Conservation (phyloP, 257 asterid genomes). For the Dorcoceras hygrometricum region DNA sequence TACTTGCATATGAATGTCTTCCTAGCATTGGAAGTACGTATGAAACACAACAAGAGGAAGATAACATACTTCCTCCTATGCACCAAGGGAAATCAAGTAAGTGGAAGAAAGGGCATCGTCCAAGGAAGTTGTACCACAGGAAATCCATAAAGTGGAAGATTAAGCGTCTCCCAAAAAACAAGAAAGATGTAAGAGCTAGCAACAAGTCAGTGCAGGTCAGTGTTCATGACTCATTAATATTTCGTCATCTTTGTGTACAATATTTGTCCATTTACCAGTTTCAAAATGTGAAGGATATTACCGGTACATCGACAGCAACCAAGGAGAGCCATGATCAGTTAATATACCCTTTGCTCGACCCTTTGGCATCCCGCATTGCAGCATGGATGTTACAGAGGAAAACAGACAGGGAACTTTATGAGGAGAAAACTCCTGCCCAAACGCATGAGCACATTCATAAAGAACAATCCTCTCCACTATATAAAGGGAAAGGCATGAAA, state of each 20-base stretch:
- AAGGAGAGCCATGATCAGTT: background rate
- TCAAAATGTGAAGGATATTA: background rate
- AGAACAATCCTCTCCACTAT: background rate
- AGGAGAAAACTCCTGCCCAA: background rate
- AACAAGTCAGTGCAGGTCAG: background rate
- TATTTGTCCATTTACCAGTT: background rate
- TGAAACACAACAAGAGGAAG: background rate
- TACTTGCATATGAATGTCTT: background rate
- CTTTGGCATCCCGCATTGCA: background rate
- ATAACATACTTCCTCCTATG: background rate
- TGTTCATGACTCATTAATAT: background rate
- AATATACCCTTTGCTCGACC: background rate
- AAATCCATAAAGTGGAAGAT: background rate
- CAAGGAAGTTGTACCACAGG: background rate
- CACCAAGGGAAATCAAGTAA: background rate
- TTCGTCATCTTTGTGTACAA: background rate
- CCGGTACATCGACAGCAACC: background rate
- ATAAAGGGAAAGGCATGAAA: background rate
- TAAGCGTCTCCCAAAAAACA: background rate
- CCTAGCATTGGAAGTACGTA: background rate
- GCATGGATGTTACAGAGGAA: background rate
- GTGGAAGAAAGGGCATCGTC: background rate
- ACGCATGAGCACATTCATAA: background rate
- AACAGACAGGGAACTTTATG: background rate
- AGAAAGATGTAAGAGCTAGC: background rate